phyloP scores from a whole-genome alignment of 2,329 filamentous ascomycete species.

The Pseudocercospora pini-densiflorae region DNA sequence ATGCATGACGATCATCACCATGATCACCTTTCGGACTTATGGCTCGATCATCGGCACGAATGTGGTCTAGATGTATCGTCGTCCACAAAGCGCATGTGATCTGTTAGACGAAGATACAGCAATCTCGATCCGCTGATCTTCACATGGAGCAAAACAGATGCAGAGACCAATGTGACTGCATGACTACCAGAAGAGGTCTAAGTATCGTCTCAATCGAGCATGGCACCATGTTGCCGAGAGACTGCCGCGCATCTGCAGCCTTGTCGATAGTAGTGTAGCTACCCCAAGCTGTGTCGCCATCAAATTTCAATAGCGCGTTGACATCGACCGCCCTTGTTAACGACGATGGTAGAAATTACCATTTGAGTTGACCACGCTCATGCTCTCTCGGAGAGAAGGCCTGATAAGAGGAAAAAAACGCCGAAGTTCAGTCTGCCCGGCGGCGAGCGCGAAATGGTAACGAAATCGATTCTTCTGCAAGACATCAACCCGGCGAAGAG shows the following conservation, averaged over 20 bases:
- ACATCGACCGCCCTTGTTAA: no score
- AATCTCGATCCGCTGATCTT: neutral
- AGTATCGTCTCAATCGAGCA: neutral
- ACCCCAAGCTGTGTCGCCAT: no score
- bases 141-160: neutral
- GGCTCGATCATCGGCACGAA: neutral
- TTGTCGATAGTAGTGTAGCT: neutral
- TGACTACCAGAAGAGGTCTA: neutral
- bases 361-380: no score
- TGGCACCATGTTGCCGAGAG: neutral
- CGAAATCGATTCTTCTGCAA: neutral
- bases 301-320: no score
- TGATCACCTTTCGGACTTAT: neutral
- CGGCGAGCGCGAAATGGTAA: neutral
- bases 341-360: no score
- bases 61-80: neutral
- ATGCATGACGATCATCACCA: neutral
- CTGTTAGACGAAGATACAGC: neutral
- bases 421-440: neutral
- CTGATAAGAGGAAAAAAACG: no score
- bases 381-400: no score
- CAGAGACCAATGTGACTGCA: neutral
- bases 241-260: neutral
- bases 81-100: neutral
- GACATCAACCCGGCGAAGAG: neutral